Base-by-base conservation (phyloP, 495 filamentous ascomycete genomes). In the Glarea lozoyensis region DNA sequence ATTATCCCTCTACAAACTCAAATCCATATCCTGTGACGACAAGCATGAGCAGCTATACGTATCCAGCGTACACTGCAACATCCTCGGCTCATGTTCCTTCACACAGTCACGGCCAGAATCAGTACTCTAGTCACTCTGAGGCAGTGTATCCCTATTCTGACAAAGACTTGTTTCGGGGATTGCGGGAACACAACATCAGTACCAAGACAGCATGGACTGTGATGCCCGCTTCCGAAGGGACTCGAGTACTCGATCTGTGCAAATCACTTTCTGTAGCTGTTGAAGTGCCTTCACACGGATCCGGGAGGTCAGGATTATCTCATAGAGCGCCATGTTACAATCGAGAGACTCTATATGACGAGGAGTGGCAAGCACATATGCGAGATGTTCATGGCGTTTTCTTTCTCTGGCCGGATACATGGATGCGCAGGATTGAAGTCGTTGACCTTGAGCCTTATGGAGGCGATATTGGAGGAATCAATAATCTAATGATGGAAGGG, bases 321-420 rank as follows among this genome's bases (percentile, higher is more conserved):
- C 2, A 12, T 1, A 18, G 35, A 21, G 15, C 35, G 0, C 51
- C 51, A 24, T 54, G 51, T 17, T 54, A 54, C 27, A 54, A 54
- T 24, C 46, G 51, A 2, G 47, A 54, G 20, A 54, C 47, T 11
- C 33, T 54, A 6, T 54, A 47, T 33, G 51, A 54, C 38, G 51
- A 54, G 33, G 51, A 54, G 35, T 50, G 51, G 51, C 51, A 54
- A 33, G 46, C 51, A n/a, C 51, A 54, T 41, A 54, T 54, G 51
- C 50, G 44, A 31, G 51, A 54, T 42, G 43, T 54, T 10, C 51
- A 54, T 42, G 51, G 51, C 1, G 47, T 54, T 1, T 54, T 43
- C 18, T 29, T 50, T 15, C 22, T 54, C 12, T 54, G 51, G 51
- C 51, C 51, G 1, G 43, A 54, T 23, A 54, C 51, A 18, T 54